Conservation (phyloP, 306 rosid genomes). For the Gastrolobium bilobum region DNA sequence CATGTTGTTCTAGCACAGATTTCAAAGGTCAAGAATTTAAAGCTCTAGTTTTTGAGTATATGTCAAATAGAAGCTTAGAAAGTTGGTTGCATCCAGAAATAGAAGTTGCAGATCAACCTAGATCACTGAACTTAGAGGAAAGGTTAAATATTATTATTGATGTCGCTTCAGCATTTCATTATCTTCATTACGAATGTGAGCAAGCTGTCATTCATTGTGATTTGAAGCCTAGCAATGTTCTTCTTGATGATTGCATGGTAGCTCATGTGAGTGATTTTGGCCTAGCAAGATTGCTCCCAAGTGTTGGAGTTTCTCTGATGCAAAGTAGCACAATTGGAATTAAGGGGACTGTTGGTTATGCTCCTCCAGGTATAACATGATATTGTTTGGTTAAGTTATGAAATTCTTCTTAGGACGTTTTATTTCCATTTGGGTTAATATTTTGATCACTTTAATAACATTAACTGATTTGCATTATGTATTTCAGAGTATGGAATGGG, state of each 20-base stretch:
- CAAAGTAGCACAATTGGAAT: slow-evolving; percentile 40
- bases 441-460: no score
- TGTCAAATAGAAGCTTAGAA: slow-evolving; percentile 21
- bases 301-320: background rate
- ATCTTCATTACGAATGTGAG: slow-evolving; percentile 37
- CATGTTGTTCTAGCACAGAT: slow-evolving; percentile 19
- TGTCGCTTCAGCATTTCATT: slow-evolving; percentile 13
- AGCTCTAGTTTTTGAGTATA: slow-evolving; percentile 27
- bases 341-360: slow-evolving; percentile 47
- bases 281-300: slow-evolving; percentile 30
- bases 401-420: no score
- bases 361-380: slow-evolving; percentile 33
- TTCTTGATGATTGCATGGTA: slow-evolving; percentile 20
- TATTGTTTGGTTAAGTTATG: no score
- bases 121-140: background rate
- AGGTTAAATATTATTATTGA: slow-evolving; percentile 21
- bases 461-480: background rate
- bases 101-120: background rate
- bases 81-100: background rate
- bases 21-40: slow-evolving; percentile 28
- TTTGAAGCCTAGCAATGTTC: slow-evolving; percentile 37
- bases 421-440: no score
- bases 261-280: slow-evolving; percentile 46
- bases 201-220: slow-evolving; percentile 10
- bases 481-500: slow-evolving; percentile 53